Evolutionary conservation across 176 grass and related monocot genomes (phyloP), one percentile per base, ranked within the genome.

Genomic region (Oryza meyeriana): DNA sequence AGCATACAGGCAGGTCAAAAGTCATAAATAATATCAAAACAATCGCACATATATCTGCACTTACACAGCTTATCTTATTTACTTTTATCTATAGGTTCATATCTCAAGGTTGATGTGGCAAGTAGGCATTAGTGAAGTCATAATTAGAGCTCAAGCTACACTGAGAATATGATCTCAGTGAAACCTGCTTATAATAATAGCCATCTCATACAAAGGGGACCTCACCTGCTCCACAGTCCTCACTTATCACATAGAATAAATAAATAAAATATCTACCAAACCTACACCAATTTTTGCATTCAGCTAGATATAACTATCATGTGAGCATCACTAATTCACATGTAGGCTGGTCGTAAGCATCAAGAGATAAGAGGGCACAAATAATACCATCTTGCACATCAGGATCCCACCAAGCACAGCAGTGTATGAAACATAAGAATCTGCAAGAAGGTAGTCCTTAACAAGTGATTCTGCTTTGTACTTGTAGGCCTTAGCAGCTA

Each of bases 371-470:
- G 50, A 83, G 36, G 75, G 57, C 25, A 33, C 3, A 69, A 41
- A 39, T 77, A 10, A 26, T 95, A 98, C 96, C 93, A 95, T 89
- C 81, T 98, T 98, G 89, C 91, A 95, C 88, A 98, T 91, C 47
- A 98, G 76, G 84, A 95, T 90, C 65, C 92, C 96, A 82, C 87
- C 79, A 83, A 98, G 79, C 65, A 95, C 64, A 80, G 96, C 86
- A 74, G 83, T 91, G 74, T 92, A 98, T 61, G 87, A 84, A 78
- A 90, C 87, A 90, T 90, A 83, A 36, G 87, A 86, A 88, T 98
- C 90, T 82, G 96, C 78, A 90, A 98, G 88, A 78, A 98, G 87
- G 80, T 93, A 98, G 22, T 93, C 90, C 83, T 85, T 98, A 86
- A 95, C 88, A 74, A 98, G 63, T 77, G 79, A 76, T 81, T 95